phyloP scores from a whole-genome alignment of 108 stramenopile genomes.

The Pseudonitzschia pungens region DNA sequence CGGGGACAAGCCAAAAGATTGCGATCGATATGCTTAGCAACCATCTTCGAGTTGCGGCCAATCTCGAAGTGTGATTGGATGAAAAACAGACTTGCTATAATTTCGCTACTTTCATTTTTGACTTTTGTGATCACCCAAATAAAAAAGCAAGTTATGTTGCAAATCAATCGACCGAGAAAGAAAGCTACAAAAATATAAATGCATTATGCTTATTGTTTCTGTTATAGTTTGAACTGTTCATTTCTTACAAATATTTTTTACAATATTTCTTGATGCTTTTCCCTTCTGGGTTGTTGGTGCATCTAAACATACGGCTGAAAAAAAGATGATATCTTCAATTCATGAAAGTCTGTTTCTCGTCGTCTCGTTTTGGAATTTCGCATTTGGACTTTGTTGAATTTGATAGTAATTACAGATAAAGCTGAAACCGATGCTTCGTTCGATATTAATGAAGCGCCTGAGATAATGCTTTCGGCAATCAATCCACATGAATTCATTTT shows the following conservation, averaged over 20 bases:
- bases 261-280: too few species aligned
- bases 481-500: background rate
- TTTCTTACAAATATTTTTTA: too few species aligned
- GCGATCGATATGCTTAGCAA: conserved; percentile 71
- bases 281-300: background rate
- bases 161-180: too few species aligned
- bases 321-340: background rate
- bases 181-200: too few species aligned
- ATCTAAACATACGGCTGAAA: background rate
- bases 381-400: background rate
- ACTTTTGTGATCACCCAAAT: too few species aligned
- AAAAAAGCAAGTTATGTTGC: too few species aligned
- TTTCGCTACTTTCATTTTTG: too few species aligned
- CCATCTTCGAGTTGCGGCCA: conserved; percentile 59
- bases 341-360: background rate
- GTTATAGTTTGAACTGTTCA: too few species aligned
- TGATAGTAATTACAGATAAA: background rate
- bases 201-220: too few species aligned
- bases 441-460: background rate
- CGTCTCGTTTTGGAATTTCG: background rate
- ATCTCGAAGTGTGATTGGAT: background rate
- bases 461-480: background rate
- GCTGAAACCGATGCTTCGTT: background rate
- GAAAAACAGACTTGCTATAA: too few species aligned
- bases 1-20: conserved; percentile 56